phyloP scores from a whole-genome alignment of 768 basidiomycete genomes.

The Serendipita sp. region DNA sequence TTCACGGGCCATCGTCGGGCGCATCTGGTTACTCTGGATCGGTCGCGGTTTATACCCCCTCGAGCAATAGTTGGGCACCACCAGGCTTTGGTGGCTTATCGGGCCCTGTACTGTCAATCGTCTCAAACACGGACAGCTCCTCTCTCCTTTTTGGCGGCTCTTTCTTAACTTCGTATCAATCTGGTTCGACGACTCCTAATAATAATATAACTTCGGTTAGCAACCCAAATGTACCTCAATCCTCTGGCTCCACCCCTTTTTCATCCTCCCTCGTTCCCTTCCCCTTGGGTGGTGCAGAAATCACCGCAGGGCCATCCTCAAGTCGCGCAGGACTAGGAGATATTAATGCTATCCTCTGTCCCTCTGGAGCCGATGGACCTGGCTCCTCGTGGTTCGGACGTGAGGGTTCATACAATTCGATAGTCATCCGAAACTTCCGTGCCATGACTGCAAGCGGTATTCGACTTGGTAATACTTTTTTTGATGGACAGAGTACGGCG shows the following conservation, averaged over 20 bases:
- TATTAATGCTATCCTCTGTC: conserved; percentile 66
- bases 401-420: conserved; percentile 50
- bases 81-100: conserved; percentile 71
- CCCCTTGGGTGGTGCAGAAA: conserved; percentile 42
- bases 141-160: conserved; percentile 81
- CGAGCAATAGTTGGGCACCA: conserved; percentile 51
- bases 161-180: conserved; percentile 61
- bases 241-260: conserved; percentile 66
- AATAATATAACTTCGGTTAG: background rate
- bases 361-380: conserved; percentile 62
- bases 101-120: conserved; percentile 66
- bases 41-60: conserved; percentile 57
- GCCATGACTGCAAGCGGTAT: conserved; percentile 64
- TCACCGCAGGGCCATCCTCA: conserved; percentile 49
- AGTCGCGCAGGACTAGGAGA: conserved; percentile 42
- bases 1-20: conserved; percentile 22
- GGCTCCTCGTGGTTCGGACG: conserved; percentile 74
- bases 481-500: conserved; percentile 66
- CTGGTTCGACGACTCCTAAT: conserved; percentile 37
- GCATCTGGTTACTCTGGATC: conserved; percentile 38
- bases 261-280: conserved; percentile 81
- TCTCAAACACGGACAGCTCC: conserved; percentile 48
- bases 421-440: conserved; percentile 63
- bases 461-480: conserved; percentile 84
- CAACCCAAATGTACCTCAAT: conserved; percentile 76